phyloP scores from a whole-genome alignment of 768 basidiomycete genomes.

The Tephrocybe sp. region DNA sequence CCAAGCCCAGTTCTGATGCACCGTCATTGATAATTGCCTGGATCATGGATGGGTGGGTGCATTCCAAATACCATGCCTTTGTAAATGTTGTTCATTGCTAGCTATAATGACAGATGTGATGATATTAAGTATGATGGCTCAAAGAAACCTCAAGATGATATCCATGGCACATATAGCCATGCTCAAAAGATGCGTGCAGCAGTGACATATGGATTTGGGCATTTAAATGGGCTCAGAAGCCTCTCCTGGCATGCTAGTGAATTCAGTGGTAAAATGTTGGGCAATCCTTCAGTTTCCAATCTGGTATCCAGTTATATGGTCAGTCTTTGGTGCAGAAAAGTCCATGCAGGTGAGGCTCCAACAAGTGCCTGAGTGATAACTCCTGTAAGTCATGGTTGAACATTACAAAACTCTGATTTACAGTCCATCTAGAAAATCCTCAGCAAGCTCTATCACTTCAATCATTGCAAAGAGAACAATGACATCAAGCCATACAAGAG shows the following conservation, averaged over 20 bases:
- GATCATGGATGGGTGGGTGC: slow-evolving; percentile 25
- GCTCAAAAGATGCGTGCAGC: slow-evolving; percentile 37
- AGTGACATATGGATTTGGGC: slow-evolving; percentile 22
- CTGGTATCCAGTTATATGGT: slow-evolving; percentile 28
- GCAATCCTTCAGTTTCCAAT: slow-evolving; percentile 29
- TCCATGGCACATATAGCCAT: slow-evolving; percentile 25
- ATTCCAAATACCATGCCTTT: background rate
- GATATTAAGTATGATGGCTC: slow-evolving; percentile 24
- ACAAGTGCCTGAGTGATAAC: slow-evolving; percentile 29
- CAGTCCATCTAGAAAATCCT: slow-evolving; percentile 30
- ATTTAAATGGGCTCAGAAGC: slow-evolving; percentile 21
- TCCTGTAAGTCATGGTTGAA: slow-evolving; percentile 19
- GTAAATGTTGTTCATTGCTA: background rate
- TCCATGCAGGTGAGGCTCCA: slow-evolving; percentile 24
- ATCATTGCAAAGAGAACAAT: slow-evolving; percentile 19
- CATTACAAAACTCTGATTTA: slow-evolving; percentile 26
- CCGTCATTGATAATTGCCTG: slow-evolving; percentile 25
- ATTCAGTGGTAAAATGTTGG: slow-evolving; percentile 21
- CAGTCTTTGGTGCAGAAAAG: slow-evolving; percentile 24
- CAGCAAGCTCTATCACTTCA: slow-evolving; percentile 23
- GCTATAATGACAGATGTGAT: slow-evolving; percentile 23
- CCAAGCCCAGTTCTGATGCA: slow-evolving; percentile 14
- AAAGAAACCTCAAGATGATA: slow-evolving; percentile 11
- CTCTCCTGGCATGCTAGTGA: slow-evolving; percentile 29
- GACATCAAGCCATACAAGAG: slow-evolving; percentile 20